Conservation (phyloP, 352 stramenopile genomes). For the Halophytophthora polymorphica region DNA sequence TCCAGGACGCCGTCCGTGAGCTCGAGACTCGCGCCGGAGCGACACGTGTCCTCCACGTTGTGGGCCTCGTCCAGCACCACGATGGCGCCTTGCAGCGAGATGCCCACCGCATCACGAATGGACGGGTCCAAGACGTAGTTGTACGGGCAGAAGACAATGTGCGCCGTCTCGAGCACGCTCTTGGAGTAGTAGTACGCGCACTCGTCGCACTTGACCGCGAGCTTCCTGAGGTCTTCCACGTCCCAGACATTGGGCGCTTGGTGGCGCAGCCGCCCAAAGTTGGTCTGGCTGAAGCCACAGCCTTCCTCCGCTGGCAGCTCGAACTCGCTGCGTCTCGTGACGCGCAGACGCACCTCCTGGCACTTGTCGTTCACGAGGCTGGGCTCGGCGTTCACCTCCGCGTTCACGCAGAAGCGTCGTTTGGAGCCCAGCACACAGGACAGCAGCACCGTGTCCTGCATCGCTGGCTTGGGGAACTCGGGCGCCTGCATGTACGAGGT, state of each 20-base stretch:
- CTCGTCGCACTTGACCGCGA: constrained; percentile 73
- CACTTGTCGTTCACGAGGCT: constrained; percentile 78
- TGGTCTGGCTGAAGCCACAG: constrained; percentile 59
- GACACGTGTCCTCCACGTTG: constrained; percentile 87
- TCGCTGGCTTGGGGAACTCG: constrained; percentile 23
- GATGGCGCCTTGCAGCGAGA: constrained; percentile 73
- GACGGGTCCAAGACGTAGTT: constrained; percentile 83
- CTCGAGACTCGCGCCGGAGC: constrained; percentile 73
- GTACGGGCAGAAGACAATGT: constrained; percentile 88
- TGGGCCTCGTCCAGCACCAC: constrained; percentile 85
- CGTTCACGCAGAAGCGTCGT: constrained; percentile 77
- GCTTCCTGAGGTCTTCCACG: constrained; percentile 75
- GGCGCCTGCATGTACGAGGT: constrained; percentile 50
- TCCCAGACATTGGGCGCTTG: constrained; percentile 74
- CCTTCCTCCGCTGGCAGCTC: constrained; percentile 28
- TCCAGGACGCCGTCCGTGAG: constrained; percentile 49
- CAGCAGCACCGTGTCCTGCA: constrained; percentile 51
- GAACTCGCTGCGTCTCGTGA: constrained; percentile 2
- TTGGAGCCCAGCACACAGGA: constrained; percentile 83
- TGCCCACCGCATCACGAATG: constrained; percentile 65
- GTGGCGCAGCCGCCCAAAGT: constrained; percentile 26
- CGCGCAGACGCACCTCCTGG: constrained; percentile 27
- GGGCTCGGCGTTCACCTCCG: constrained; percentile 58
- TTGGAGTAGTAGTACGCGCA: constrained; percentile 77
- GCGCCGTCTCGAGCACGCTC: constrained; percentile 45